Base-by-base conservation (phyloP, 257 asterid species). In the Salvia miltiorrhiza region DNA sequence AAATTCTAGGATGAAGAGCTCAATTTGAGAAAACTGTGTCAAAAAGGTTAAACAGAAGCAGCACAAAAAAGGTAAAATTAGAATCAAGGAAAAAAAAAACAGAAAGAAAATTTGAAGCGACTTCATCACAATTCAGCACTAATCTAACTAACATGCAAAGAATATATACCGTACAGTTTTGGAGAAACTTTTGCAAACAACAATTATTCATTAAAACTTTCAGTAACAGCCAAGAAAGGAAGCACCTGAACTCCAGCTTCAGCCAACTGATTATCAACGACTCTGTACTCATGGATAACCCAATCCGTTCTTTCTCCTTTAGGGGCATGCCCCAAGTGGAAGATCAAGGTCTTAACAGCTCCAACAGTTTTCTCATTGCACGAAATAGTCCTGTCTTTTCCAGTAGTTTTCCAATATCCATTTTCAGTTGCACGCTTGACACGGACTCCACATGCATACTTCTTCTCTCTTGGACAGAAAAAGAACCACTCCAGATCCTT, bases 321-420 rank as follows among this genome's bases (percentile, higher is more conserved):
- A 4, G 97, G 91, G 59, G 97, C 83, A 80, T 65, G 83, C 17
- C 98, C 98, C 71, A 41, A 52, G 76, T 93, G 95, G 48, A 93
- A 93, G 74, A 93, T 78, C 84, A 93, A 73, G 50, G 98, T 90
- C 76, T 85, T 90, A 26, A 86, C 89, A 41, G 74, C 73, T 76
- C 98, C 98, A 55, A 85, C 92, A 53, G 33, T 66, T 52, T n/a
- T 69, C 0, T 60, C 79, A 10, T 85, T 45, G 57, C 74, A 72
- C 41, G 19, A 7, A 30, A 93, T 64, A 40, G 30, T 21, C 40
- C 97, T 84, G 33, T 84, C 95, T 68, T 76, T 93, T 52, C 98
- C 98, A 0, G 98, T 93, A 59, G 95, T 79, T 71, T 93, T 93
- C 98, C 98, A 93, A 53, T 63, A 88, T 20, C 98, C 98, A 72